A percentile compares a stretch with the other conserved stretches of the same genome.
Evolutionary conservation across 768 basidiomycete genomes (phyloP).

Genomic region (Serpula lacrymans): DNA sequence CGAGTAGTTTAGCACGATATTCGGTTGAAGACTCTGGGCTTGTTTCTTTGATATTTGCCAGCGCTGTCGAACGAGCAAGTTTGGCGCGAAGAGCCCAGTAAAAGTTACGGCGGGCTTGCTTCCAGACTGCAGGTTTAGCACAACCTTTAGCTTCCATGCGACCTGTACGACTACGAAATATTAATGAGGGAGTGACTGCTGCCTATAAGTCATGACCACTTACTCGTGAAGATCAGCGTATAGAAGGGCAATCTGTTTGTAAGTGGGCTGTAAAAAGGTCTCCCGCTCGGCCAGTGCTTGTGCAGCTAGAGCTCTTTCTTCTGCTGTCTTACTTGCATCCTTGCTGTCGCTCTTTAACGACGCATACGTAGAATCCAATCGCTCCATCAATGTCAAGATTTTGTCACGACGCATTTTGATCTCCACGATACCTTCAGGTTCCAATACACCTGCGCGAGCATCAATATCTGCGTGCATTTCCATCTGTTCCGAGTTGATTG

Average conservation of each 20-base stretch:
- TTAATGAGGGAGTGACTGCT: slow-evolving; percentile 5
- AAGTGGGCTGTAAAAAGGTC: slow-evolving; percentile 78
- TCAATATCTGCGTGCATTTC: slow-evolving; percentile 99
- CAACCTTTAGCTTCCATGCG: slow-evolving; percentile 99
- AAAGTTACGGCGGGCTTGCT: slow-evolving; percentile 83
- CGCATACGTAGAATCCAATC: slow-evolving; percentile 83
- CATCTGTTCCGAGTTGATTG: slow-evolving; percentile 96
- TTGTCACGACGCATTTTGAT: slow-evolving; percentile 98
- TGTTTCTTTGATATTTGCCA: slow-evolving; percentile 62
- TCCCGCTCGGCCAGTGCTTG: slow-evolving; percentile 74
- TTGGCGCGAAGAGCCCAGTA: slow-evolving; percentile 93
- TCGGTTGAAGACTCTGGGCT: slow-evolving; percentile 68
- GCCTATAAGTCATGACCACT: slow-evolving; percentile 27
- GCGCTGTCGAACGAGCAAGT: slow-evolving; percentile 62
- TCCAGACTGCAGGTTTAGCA: slow-evolving; percentile 84
- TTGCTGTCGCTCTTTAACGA: slow-evolving; percentile 77
- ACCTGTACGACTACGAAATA: slow-evolving; percentile 68
- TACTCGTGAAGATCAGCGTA: slow-evolving; percentile 98
- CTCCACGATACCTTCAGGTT: slow-evolving; percentile 96
- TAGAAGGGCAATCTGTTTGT: slow-evolving; percentile 88
- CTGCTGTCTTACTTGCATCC: slow-evolving; percentile 65
- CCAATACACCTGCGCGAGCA: slow-evolving; percentile 92
- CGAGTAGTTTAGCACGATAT: slow-evolving; percentile 62
- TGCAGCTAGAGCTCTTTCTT: slow-evolving; percentile 70
- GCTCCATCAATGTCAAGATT: slow-evolving; percentile 86